Evolutionary conservation across 345 rosid genomes (phyloP).

Genomic region (Cardamine occulta): DNA sequence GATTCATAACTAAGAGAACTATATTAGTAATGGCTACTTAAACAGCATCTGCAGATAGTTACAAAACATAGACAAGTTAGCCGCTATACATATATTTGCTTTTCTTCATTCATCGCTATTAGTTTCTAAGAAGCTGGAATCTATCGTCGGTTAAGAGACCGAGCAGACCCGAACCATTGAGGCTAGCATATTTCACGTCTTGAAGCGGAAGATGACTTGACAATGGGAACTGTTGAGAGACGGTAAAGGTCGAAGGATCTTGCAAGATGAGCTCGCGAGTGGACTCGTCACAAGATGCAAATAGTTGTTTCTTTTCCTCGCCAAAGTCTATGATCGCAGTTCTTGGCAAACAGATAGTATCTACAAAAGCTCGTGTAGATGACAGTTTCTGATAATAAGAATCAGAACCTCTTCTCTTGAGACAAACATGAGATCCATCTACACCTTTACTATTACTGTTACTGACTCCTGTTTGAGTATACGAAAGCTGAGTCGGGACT

Average conservation of each 20-base stretch:
- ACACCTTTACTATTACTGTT: slow-evolving; percentile 45
- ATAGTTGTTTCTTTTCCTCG: slow-evolving; percentile 50
- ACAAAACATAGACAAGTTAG: slow-evolving; percentile 17
- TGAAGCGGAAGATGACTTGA: slow-evolving; percentile 54
- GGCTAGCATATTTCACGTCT: slow-evolving; percentile 57
- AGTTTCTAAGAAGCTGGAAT: slow-evolving; percentile 61
- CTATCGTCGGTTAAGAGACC: slow-evolving; percentile 65
- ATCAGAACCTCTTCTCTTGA: slow-evolving; percentile 53
- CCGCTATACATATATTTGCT: slow-evolving; percentile 28
- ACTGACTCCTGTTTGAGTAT: slow-evolving; percentile 47
- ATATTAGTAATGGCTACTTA: neutral
- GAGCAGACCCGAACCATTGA: slow-evolving; percentile 49
- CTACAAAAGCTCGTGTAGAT: slow-evolving; percentile 54
- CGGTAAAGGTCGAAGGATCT: slow-evolving; percentile 59
- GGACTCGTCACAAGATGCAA: slow-evolving; percentile 69
- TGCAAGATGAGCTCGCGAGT: slow-evolving; percentile 60
- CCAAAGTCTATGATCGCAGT: slow-evolving; percentile 58
- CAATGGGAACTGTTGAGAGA: slow-evolving; percentile 52
- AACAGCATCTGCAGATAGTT: neutral
- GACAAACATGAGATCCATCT: slow-evolving; percentile 61
- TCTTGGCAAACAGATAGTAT: slow-evolving; percentile 68
- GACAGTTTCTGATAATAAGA: slow-evolving; percentile 53
- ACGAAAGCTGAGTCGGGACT: slow-evolving; percentile 49
- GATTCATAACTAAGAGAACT: neutral
- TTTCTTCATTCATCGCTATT: slow-evolving; percentile 25